Percentiles rank a stretch among this genome's conserved stretches.
These are phyloP conservation scores for Kurtzmaniella quercitrusa DNA, from an alignment of 1,139 yeast species.

Conservation along the genomic window DNA sequence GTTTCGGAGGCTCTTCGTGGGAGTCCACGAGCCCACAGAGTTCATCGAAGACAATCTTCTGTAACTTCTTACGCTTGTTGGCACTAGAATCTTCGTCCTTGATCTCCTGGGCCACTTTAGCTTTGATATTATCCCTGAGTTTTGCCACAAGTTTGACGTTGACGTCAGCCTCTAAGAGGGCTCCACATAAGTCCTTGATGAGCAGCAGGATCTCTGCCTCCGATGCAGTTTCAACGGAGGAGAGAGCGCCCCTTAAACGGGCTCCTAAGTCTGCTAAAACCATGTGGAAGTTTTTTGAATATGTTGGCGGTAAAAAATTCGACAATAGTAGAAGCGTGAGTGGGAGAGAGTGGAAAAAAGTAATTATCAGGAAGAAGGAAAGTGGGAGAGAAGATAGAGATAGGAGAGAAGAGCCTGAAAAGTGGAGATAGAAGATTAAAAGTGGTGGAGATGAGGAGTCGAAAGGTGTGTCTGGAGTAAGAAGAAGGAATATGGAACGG, in stretches of 20 bases:
- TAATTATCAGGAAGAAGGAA: not conserved
- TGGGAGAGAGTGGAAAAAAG: not conserved
- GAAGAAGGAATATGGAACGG: too few species aligned
- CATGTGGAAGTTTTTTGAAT: conserved; percentile 38
- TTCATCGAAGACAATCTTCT: conserved; percentile 92
- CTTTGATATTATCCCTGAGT: conserved; percentile 69
- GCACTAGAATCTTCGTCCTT: conserved; percentile 50
- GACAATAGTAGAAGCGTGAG: not conserved
- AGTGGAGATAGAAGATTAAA: too few species aligned
- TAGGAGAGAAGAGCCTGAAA: not conserved
- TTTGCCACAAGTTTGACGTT: conserved; percentile 78
- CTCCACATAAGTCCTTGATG: conserved; percentile 86
- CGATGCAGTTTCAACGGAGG: conserved; percentile 48
- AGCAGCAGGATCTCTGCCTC: conserved; percentile 44
- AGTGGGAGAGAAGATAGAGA: not conserved
- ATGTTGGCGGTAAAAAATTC: conserved; percentile 1
- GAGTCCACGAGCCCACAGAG: conserved; percentile 78
- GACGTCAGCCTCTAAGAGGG: conserved; percentile 87
- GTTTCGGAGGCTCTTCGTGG: conserved; percentile 68
- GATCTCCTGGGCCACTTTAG: conserved; percentile 42
- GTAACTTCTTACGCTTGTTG: conserved; percentile 74
- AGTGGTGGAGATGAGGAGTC: too few species aligned
- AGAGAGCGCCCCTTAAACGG: conserved; percentile 73
- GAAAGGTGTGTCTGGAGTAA: too few species aligned
- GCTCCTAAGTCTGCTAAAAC: conserved; percentile 93